Conservation (phyloP, 768 basidiomycete species). For the Auricularia auricula-judae region DNA sequence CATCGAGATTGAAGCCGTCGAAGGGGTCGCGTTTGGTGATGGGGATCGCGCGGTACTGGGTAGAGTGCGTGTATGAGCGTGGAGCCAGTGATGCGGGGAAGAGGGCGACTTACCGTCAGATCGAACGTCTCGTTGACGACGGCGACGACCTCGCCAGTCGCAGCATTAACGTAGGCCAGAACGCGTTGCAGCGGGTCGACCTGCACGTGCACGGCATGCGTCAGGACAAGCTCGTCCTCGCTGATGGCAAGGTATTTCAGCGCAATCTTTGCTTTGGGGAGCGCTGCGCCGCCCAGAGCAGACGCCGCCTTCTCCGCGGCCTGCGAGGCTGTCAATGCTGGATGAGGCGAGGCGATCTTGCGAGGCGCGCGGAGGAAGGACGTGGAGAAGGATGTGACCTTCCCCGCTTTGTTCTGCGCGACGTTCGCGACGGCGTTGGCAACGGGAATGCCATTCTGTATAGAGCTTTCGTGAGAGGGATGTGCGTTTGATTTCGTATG, state of each 20-base stretch:
- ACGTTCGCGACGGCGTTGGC: slow-evolving; percentile 6
- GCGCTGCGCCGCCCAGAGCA: not conserved
- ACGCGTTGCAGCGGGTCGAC: slow-evolving; percentile 29
- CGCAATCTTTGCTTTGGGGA: slow-evolving; percentile 26
- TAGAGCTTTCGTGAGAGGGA: too few relatives aligned
- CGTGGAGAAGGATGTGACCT: slow-evolving; percentile 5
- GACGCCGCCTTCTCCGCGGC: not conserved
- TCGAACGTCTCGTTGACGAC: slow-evolving; percentile 41
- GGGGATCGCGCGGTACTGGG: not conserved
- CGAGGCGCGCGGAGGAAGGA: not conserved
- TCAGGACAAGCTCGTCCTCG: slow-evolving; percentile 28
- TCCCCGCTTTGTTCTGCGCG: slow-evolving; percentile 2
- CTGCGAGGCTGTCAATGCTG: not conserved
- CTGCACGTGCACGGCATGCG: slow-evolving; percentile 32
- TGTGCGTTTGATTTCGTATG: not conserved
- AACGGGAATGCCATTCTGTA: slow-evolving; percentile 3
- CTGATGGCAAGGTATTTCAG: slow-evolving; percentile 31
- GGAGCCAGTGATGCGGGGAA: too few relatives aligned
- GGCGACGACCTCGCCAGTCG: slow-evolving; percentile 38
- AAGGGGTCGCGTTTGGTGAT: not conserved
- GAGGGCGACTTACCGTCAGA: slow-evolving; percentile 22
- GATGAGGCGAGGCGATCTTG: not conserved
- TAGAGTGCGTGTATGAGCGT: too few relatives aligned
- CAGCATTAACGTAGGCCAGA: slow-evolving; percentile 50
- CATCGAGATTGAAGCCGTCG: not conserved